phyloP scores from a whole-genome alignment of 2,329 filamentous ascomycete genomes.

The Orbilia blumenaviensis region DNA sequence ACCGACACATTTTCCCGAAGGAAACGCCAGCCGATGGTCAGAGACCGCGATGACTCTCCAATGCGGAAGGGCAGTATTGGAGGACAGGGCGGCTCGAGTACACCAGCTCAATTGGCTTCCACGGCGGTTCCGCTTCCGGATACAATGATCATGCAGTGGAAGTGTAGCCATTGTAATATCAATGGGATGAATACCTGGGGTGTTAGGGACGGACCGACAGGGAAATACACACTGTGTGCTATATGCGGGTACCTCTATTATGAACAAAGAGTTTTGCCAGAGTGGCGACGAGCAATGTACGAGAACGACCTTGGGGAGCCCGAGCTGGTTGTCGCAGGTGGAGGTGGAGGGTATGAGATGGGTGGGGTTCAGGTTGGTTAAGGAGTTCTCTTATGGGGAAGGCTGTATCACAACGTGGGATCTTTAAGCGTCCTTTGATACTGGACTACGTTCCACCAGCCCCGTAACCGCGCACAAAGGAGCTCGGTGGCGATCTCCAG shows the following conservation, averaged over 20 bases:
- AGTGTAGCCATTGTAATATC: slow-evolving; percentile 85
- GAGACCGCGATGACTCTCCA: slow-evolving; percentile 74
- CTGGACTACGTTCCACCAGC: too few species aligned
- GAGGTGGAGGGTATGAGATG: background rate
- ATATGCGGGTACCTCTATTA: slow-evolving; percentile 35
- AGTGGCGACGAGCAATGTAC: slow-evolving; percentile 25
- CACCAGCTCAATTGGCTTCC: slow-evolving; percentile 66
- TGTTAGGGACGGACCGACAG: slow-evolving; percentile 87
- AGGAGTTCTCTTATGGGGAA: too few species aligned
- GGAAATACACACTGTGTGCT: slow-evolving; percentile 60
- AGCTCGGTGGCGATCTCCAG: too few species aligned
- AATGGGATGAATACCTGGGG: slow-evolving; percentile 94
- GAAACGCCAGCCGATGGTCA: slow-evolving; percentile 92
- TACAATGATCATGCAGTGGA: slow-evolving; percentile 82
- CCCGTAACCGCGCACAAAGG: too few species aligned
- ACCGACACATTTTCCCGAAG: slow-evolving; percentile 62
- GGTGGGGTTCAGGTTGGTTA: background rate
- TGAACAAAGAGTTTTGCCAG: slow-evolving; percentile 24
- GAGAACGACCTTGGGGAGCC: slow-evolving; percentile 1
- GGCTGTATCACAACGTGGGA: too few species aligned
- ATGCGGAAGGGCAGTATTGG: slow-evolving; percentile 73
- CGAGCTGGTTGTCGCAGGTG: background rate
- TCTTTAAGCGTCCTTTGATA: too few species aligned
- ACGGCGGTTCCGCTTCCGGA: slow-evolving; percentile 72
- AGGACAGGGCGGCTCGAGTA: slow-evolving; percentile 76